These are phyloP conservation scores for Trichoderma breve DNA, from an alignment of 2,329 filamentous ascomycete genomes.

Conservation along the genomic window DNA sequence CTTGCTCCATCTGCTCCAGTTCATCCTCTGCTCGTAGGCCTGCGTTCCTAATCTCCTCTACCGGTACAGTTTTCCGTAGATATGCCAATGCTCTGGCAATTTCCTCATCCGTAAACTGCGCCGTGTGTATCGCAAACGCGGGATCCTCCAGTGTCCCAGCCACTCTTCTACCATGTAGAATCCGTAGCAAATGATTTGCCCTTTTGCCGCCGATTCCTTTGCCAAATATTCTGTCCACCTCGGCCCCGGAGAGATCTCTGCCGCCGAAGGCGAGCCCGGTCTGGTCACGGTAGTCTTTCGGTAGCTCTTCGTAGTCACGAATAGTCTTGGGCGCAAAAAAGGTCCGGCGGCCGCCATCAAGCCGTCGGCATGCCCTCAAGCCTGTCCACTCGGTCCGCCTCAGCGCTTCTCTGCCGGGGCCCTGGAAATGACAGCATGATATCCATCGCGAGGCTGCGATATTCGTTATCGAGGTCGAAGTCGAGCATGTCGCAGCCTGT, in stretches of 20 bases:
- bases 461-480: conserved; percentile 18
- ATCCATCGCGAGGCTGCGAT: conserved; percentile 23
- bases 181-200: conserved; percentile 55
- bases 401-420: neutral
- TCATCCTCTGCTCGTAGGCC: conserved; percentile 63
- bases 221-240: conserved; percentile 52
- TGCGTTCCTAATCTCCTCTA: conserved; percentile 61
- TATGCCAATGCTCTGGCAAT: conserved; percentile 51
- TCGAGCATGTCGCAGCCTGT: neutral
- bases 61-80: conserved; percentile 52
- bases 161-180: conserved; percentile 62
- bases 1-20: conserved; percentile 51
- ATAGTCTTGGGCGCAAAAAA: conserved; percentile 41
- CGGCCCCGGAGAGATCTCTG: conserved; percentile 47
- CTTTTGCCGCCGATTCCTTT: conserved; percentile 40
- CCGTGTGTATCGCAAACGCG: conserved; percentile 47
- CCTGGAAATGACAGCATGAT: conserved; percentile 12
- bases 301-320: conserved; percentile 58
- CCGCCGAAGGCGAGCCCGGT: conserved; percentile 53
- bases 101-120: conserved; percentile 41
- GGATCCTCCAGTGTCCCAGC: conserved; percentile 64
- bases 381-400: conserved; percentile 7
- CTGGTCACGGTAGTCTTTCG: conserved; percentile 54
- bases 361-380: conserved; percentile 16
- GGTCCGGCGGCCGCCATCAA: conserved; percentile 30